phyloP scores from a whole-genome alignment of 2,329 filamentous ascomycete species.

The Nigrospora osmanthi region DNA sequence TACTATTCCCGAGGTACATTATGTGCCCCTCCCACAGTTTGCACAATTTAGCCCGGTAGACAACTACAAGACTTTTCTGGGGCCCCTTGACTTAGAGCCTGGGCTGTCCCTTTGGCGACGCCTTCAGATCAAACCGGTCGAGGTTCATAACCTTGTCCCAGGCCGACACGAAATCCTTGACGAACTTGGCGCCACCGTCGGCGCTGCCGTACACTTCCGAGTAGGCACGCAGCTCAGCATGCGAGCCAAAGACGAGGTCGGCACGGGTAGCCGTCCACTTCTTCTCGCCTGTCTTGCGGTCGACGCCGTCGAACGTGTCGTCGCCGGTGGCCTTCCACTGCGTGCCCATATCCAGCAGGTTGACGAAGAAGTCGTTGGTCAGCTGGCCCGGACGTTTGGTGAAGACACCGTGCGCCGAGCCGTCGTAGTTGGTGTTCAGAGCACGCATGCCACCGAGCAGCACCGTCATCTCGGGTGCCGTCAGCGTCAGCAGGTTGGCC shows the following conservation, averaged over 20 bases:
- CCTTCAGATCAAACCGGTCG: conserved; percentile 56
- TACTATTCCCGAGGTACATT: too few species aligned
- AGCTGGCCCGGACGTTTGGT: conserved; percentile 60
- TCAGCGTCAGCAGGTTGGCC: conserved; percentile 62
- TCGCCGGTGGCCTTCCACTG: conserved; percentile 51
- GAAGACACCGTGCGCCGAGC: conserved; percentile 58
- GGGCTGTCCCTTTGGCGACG: too few species aligned
- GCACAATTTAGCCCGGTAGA: too few species aligned
- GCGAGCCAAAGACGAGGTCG: conserved; percentile 64
- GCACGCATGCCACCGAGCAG: conserved; percentile 65
- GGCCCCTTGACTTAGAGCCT: too few species aligned
- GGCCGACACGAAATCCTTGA: conserved; percentile 63
- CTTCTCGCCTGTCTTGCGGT: conserved; percentile 56
- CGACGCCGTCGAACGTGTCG: conserved; percentile 55
- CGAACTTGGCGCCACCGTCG: conserved; percentile 56
- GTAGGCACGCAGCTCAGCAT: conserved; percentile 64
- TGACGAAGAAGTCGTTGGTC: conserved; percentile 77
- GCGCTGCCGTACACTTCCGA: conserved; percentile 60
- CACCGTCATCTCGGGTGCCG: conserved; percentile 62
- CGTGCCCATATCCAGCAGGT: conserved; percentile 61
- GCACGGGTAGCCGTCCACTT: conserved; percentile 64
- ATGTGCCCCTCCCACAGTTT: too few species aligned
- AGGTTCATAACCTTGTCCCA: conserved; percentile 72
- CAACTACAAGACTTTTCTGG: too few species aligned
- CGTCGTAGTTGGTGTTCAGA: conserved; percentile 64